These are phyloP conservation scores for Cicer judaicum DNA, from an alignment of 306 rosid species.

Conservation along the genomic window DNA sequence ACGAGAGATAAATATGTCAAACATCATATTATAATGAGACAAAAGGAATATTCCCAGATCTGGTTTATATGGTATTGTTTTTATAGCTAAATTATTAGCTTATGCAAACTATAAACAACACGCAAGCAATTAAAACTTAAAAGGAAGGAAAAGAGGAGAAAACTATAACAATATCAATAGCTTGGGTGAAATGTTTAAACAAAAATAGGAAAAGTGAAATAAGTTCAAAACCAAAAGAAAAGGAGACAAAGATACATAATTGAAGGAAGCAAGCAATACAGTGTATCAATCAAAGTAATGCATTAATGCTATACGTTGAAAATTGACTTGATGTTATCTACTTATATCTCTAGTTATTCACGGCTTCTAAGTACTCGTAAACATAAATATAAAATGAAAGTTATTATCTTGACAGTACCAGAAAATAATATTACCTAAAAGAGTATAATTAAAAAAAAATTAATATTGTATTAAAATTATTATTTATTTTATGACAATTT, in stretches of 20 bases:
- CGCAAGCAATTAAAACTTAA: conserved; percentile 34
- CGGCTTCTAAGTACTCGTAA: conserved; percentile 32
- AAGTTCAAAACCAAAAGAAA: neutral
- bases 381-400: too few relatives aligned
- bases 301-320: conserved; percentile 35
- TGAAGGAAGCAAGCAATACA: conserved; percentile 31
- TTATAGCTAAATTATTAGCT: neutral
- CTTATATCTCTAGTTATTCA: conserved; percentile 36
- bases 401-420: too few relatives aligned
- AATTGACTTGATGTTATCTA: conserved; percentile 43
- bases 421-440: too few relatives aligned
- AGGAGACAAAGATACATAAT: conserved; percentile 29
- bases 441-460: too few relatives aligned
- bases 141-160: neutral
- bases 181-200: conserved; percentile 46
- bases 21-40: too few relatives aligned
- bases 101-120: conserved; percentile 28
- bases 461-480: too few relatives aligned
- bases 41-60: neutral
- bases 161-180: neutral
- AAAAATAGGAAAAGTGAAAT: conserved; percentile 41
- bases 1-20: too few relatives aligned
- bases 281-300: conserved; percentile 25
- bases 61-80: conserved; percentile 24
- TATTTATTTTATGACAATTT: too few relatives aligned